phyloP scores from a whole-genome alignment of 164 flowering plant species.

The Tetrastigma voinierianum region DNA sequence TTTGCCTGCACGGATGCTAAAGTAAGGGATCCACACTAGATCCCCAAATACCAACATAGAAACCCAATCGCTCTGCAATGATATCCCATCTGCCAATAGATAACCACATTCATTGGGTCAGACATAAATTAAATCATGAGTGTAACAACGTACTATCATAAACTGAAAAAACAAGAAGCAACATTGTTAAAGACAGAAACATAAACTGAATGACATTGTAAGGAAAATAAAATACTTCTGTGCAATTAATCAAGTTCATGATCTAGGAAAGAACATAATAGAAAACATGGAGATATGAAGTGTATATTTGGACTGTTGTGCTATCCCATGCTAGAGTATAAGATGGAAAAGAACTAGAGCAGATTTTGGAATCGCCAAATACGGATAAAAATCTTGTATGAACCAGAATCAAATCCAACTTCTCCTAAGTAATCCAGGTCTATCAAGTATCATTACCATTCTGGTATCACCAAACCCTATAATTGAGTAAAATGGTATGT shows the following conservation, averaged over 20 bases:
- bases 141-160: neutral
- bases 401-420: too few relatives aligned
- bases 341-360: neutral
- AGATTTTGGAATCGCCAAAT: neutral
- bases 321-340: neutral
- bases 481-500: too few relatives aligned
- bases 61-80: conserved; percentile 96
- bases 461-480: too few relatives aligned
- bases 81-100: conserved; percentile 86
- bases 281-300: neutral
- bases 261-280: neutral
- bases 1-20: conserved; percentile 88
- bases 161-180: neutral
- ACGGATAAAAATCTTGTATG: neutral
- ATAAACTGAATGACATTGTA: too few relatives aligned
- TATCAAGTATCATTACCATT: too few relatives aligned
- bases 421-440: too few relatives aligned
- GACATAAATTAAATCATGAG: neutral
- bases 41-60: conserved; percentile 99
- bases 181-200: neutral
- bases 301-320: neutral
- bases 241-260: neutral
- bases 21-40: conserved; percentile 95
- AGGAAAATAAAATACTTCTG: too few relatives aligned
- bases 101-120: neutral